phyloP scores from a whole-genome alignment of 768 basidiomycete genomes.

The Pleurotus tuber-regium region DNA sequence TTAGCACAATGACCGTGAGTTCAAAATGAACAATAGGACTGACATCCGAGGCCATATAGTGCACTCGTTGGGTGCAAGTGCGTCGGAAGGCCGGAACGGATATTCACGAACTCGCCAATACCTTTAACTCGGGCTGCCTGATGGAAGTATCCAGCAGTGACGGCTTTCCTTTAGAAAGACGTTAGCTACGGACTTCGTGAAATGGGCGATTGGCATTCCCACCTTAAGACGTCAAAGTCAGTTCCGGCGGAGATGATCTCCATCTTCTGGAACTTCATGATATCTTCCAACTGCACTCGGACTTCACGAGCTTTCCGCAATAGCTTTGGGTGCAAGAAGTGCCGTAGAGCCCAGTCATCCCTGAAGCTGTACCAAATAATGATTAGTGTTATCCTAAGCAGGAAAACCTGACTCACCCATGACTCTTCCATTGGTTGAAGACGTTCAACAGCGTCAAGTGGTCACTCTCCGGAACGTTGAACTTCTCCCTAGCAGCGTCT shows the following conservation, averaged over 20 bases:
- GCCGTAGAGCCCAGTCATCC: conserved; percentile 92
- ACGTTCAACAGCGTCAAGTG: conserved; percentile 95
- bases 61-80: conserved; percentile 97
- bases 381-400: neutral
- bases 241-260: conserved; percentile 88
- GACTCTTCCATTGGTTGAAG: conserved; percentile 97
- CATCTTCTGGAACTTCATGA: conserved; percentile 99
- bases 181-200: neutral
- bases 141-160: conserved; percentile 97
- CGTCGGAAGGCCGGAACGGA: conserved; percentile 91
- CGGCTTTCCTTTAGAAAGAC: conserved; percentile 78
- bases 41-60: conserved; percentile 93
- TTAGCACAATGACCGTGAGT: conserved; percentile 10
- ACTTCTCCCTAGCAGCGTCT: conserved; percentile 97
- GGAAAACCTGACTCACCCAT: conserved; percentile 58
- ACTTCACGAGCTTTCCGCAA: conserved; percentile 95
- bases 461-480: conserved; percentile 97
- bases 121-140: conserved; percentile 98
- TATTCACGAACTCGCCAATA: conserved; percentile 98
- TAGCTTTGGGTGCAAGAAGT: conserved; percentile 96
- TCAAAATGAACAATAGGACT: conserved; percentile 27
- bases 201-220: neutral
- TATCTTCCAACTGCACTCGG: conserved; percentile 92
- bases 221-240: conserved; percentile 85
- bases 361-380: conserved; percentile 55